Evolutionary conservation across 140 eudicot species (phyloP).

Genomic region (Ambrosia hybrid): DNA sequence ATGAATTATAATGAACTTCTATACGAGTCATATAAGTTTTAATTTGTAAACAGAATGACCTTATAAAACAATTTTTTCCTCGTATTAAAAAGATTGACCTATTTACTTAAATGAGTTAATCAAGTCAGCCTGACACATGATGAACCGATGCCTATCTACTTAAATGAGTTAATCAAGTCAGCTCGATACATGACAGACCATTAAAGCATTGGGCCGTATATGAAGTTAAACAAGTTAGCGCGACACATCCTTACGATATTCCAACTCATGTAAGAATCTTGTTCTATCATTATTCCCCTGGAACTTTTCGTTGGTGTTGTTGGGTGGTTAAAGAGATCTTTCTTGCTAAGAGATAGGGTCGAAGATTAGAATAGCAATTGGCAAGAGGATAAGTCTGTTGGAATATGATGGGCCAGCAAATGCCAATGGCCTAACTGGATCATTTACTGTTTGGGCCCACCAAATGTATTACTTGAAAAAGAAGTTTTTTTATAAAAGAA

Average conservation of each 20-base stretch:
- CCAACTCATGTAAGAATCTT: slow-evolving; percentile 3
- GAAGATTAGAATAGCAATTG: background rate
- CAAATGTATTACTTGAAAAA: slow-evolving; percentile 12
- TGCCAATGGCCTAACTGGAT: slow-evolving; percentile 36
- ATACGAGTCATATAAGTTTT: background rate
- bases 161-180: no score
- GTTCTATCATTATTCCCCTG: background rate
- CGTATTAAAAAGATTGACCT: no score
- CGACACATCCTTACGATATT: background rate
- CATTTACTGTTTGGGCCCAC: slow-evolving; percentile 35
- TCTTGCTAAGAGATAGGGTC: slow-evolving; percentile 21
- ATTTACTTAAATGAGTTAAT: background rate
- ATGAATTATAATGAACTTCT: no score
- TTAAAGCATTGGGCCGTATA: background rate
- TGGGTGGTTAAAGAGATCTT: slow-evolving; percentile 15
- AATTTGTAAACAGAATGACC: background rate
- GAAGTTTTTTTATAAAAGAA: background rate
- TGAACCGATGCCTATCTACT: no score
- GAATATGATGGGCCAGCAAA: slow-evolving; percentile 27
- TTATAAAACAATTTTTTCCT: no score
- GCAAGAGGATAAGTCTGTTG: slow-evolving; percentile 11
- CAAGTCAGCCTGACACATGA: background rate
- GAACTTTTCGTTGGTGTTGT: slow-evolving; percentile 12
- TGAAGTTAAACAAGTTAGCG: background rate
- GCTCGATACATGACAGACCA: no score